Evolutionary conservation across 306 rosid species (phyloP).

Genomic region (Castanospermum australe): DNA sequence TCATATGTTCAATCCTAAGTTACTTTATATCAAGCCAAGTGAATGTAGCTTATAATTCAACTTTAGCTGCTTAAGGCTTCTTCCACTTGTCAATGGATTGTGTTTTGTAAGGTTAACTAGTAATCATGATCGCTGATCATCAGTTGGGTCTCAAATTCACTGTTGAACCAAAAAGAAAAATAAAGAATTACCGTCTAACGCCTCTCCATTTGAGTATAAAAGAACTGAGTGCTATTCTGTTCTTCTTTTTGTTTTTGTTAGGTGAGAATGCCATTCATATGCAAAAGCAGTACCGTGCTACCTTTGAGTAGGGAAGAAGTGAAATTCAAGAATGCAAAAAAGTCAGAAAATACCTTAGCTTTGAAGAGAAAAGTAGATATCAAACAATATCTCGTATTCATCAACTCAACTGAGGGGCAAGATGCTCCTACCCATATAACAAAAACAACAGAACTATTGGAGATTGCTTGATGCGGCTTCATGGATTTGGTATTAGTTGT

Average conservation of each 20-base stretch:
- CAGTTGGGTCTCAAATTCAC: slow-evolving; percentile 27
- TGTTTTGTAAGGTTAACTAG: slow-evolving; percentile 19
- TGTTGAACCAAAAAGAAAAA: background rate
- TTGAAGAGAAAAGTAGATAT: slow-evolving; percentile 57
- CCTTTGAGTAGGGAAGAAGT: slow-evolving; percentile 71
- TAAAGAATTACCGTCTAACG: slow-evolving; percentile 8
- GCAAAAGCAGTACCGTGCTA: slow-evolving; percentile 41
- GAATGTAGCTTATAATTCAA: background rate
- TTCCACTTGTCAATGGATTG: slow-evolving; percentile 4
- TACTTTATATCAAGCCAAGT: slow-evolving; percentile 5
- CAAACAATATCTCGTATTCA: slow-evolving; percentile 17
- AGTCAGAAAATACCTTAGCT: slow-evolving; percentile 55
- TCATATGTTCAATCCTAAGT: background rate
- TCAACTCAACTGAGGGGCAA: slow-evolving; percentile 15
- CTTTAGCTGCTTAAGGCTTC: background rate
- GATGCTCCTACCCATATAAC: slow-evolving; percentile 20
- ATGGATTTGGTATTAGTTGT: slow-evolving; percentile 18
- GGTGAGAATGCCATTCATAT: slow-evolving; percentile 42
- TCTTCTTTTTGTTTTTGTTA: slow-evolving; percentile 23
- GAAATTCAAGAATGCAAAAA: slow-evolving; percentile 40
- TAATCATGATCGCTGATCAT: slow-evolving; percentile 32
- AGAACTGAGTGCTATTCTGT: background rate
- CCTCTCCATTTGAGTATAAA: background rate
- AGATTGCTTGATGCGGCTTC: slow-evolving; percentile 22
- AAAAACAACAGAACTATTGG: background rate